Conservation (phyloP, 2,329 filamentous ascomycete species). For the Exserohilum rostratum region DNA sequence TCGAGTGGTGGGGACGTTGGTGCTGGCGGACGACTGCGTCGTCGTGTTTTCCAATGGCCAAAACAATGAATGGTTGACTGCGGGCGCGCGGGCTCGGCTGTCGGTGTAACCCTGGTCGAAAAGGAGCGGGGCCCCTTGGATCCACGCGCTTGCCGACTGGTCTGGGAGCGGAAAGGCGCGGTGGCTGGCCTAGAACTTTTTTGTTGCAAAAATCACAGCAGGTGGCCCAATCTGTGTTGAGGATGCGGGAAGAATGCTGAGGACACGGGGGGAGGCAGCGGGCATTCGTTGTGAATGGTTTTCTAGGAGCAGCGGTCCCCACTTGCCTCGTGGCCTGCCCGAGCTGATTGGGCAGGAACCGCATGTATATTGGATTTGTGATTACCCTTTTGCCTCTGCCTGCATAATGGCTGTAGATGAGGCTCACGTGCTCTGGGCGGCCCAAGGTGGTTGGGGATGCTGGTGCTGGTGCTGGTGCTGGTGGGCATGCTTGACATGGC, state of each 20-base stretch:
- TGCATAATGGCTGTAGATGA: constrained; percentile 30
- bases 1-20: constrained; percentile 10
- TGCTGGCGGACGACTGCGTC: constrained; percentile 25
- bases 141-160: constrained; percentile 7
- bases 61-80: constrained; percentile 38
- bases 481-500: neutral
- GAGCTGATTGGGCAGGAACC: constrained; percentile 4
- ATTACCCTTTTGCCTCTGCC: constrained; percentile 14
- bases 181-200: constrained; percentile 14
- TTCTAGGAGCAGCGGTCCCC: constrained; percentile 6
- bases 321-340: constrained; percentile 17
- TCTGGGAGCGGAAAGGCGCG: constrained; percentile 1
- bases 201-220: constrained; percentile 5
- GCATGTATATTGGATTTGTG: neutral
- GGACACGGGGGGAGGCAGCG: neutral
- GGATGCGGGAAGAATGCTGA: neutral
- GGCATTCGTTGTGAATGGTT: neutral
- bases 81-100: constrained; percentile 37
- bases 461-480: too few species aligned
- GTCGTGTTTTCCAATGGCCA: constrained; percentile 33
- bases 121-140: constrained; percentile 23
- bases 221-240: constrained; percentile 14
- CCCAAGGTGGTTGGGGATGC: neutral
- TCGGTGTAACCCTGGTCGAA: constrained; percentile 22
- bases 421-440: constrained; percentile 24